Evolutionary conservation across 352 stramenopile species (phyloP).

Genomic region (Pythium utonaiense): DNA sequence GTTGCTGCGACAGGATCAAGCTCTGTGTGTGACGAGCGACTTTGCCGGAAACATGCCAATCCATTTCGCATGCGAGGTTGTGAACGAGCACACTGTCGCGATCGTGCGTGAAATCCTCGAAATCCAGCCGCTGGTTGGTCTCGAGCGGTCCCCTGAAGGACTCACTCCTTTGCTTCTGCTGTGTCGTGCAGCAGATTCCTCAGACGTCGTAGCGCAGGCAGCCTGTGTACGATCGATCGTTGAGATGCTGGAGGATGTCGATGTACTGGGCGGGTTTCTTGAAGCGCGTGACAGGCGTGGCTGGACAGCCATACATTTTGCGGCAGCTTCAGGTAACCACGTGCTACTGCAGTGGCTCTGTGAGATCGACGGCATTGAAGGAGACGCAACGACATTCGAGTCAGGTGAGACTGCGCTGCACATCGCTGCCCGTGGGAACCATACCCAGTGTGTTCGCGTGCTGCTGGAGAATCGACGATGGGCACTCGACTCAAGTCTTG

Average conservation of each 20-base stretch:
- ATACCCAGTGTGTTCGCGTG: constrained; percentile 30
- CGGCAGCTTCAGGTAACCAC: constrained; percentile 43
- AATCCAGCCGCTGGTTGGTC: constrained; percentile 30
- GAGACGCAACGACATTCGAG: constrained; percentile 37
- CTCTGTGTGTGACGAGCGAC: constrained; percentile 41
- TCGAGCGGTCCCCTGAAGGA: constrained; percentile 30
- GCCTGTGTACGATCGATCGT: neutral
- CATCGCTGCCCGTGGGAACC: constrained; percentile 38
- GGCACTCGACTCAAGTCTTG: constrained; percentile 35
- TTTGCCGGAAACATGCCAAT: constrained; percentile 46
- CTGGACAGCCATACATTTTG: constrained; percentile 54
- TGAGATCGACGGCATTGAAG: constrained; percentile 31
- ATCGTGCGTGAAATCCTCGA: constrained; percentile 47
- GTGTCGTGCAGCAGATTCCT: constrained; percentile 27
- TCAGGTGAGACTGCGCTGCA: constrained; percentile 52
- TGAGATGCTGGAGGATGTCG: constrained; percentile 48
- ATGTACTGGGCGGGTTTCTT: constrained; percentile 57
- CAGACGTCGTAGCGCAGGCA: neutral
- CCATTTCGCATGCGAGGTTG: constrained; percentile 55
- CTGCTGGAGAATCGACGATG: constrained; percentile 29
- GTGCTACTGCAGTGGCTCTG: constrained; percentile 38
- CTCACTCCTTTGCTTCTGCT: constrained; percentile 50
- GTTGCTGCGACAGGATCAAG: constrained; percentile 28
- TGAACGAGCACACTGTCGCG: constrained; percentile 44
- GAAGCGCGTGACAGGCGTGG: constrained; percentile 33